phyloP scores from a whole-genome alignment of 805 yeast species.

The Hanseniaspora hatyaiensis region DNA sequence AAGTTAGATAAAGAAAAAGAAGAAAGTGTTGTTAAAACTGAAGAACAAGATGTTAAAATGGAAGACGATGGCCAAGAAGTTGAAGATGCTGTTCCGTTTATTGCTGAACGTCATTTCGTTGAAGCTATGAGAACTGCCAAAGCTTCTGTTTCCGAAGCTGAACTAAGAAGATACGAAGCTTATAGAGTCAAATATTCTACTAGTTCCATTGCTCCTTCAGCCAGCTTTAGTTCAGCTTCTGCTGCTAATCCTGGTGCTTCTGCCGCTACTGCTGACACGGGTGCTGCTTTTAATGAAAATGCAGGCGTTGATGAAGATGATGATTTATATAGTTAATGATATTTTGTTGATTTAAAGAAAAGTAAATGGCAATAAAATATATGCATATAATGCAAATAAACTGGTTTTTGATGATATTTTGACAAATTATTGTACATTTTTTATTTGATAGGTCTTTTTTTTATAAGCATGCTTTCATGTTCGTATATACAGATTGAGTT shows the following conservation, averaged over 20 bases:
- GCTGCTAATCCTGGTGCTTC: conserved; percentile 44
- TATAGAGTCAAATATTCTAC: conserved; percentile 80
- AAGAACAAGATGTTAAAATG: conserved; percentile 44
- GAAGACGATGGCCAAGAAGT: conserved; percentile 34
- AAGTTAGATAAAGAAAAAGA: conserved; percentile 22
- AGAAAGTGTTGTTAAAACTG: conserved; percentile 31
- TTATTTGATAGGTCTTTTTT: too few species aligned
- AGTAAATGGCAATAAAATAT: too few species aligned
- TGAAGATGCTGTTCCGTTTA: conserved; percentile 91
- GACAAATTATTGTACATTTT: too few species aligned
- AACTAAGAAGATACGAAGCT: conserved; percentile 95
- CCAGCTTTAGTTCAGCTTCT: conserved; percentile 33
- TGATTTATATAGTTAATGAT: conserved; percentile 45
- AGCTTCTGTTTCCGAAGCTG: conserved; percentile 93
- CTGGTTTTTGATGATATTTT: too few species aligned
- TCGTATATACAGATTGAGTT: neutral
- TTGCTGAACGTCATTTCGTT: conserved; percentile 86
- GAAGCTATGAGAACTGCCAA: conserved; percentile 99
- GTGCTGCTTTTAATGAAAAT: conserved; percentile 34
- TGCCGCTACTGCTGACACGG: conserved; percentile 23
- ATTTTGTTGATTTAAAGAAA: too few species aligned
- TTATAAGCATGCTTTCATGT: neutral
- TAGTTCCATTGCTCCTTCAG: conserved; percentile 66
- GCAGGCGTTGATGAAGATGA: conserved; percentile 45
- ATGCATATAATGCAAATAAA: too few species aligned